Percentiles rank a stretch among this genome's conserved stretches.
Conservation (phyloP, 2,329 filamentous ascomycete species). For the Apiospora pterosperma region DNA sequence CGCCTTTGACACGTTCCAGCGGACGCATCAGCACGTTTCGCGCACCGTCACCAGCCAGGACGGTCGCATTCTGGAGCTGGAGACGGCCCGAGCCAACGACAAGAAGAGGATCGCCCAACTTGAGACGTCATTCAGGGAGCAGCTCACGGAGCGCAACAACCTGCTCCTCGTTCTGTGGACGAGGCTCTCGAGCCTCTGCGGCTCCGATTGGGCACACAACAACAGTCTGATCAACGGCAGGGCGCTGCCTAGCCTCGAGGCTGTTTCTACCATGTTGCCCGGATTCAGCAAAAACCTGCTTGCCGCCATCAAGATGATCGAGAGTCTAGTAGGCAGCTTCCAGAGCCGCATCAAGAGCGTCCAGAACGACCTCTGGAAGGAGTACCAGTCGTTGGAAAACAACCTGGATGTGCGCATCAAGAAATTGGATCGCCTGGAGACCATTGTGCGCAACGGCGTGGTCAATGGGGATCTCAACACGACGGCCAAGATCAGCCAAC, state of each 20-base stretch:
- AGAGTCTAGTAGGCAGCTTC: slow-evolving; percentile 74
- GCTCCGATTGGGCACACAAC: slow-evolving; percentile 85
- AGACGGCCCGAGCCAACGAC: slow-evolving; percentile 73
- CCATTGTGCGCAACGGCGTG: slow-evolving; percentile 65
- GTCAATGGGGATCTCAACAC: slow-evolving; percentile 44
- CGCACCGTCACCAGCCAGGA: slow-evolving; percentile 84
- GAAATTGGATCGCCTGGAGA: slow-evolving; percentile 84
- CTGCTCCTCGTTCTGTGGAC: slow-evolving; percentile 89
- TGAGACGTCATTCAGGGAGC: slow-evolving; percentile 79
- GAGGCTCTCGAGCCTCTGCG: slow-evolving; percentile 78
- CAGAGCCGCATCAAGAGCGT: slow-evolving; percentile 75
- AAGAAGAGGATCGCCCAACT: slow-evolving; percentile 71
- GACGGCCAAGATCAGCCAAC: slow-evolving; percentile 43
- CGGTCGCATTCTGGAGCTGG: slow-evolving; percentile 79
- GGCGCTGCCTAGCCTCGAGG: slow-evolving; percentile 75
- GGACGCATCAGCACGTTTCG: slow-evolving; percentile 82
- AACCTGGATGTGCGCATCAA: slow-evolving; percentile 77
- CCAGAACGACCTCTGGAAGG: slow-evolving; percentile 87
- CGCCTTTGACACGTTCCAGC: slow-evolving; percentile 83
- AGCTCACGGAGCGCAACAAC: slow-evolving; percentile 85
- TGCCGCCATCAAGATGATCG: slow-evolving; percentile 81
- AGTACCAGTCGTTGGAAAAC: slow-evolving; percentile 83
- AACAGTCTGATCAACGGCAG: slow-evolving; percentile 88
- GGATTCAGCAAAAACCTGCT: slow-evolving; percentile 90
- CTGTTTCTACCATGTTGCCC: slow-evolving; percentile 79